Conservation (phyloP, 2,329 filamentous ascomycete genomes). For the Colletotrichum higginsianum region DNA sequence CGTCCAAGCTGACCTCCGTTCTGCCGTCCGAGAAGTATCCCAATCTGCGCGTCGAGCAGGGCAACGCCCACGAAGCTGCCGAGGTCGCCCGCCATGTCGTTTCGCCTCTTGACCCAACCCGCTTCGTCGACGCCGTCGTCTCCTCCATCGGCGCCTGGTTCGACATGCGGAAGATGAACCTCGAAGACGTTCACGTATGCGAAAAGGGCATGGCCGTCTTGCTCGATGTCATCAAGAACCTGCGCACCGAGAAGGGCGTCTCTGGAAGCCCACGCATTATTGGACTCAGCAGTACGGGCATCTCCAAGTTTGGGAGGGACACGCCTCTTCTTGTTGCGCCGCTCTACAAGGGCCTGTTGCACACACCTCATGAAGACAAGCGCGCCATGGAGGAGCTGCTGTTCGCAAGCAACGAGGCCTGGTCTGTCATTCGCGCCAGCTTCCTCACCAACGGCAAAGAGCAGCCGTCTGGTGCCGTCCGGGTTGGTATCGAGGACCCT, state of each 20-base stretch:
- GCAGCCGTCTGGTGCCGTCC: slow-evolving; percentile 45
- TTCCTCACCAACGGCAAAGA: slow-evolving; percentile 49
- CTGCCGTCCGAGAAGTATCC: slow-evolving; percentile 50
- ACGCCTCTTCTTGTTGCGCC: slow-evolving; percentile 57
- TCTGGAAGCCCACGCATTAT: slow-evolving; percentile 53
- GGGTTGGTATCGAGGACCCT: slow-evolving; percentile 53
- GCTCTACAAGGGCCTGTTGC: slow-evolving; percentile 57
- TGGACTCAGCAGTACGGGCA: slow-evolving; percentile 60
- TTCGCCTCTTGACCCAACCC: slow-evolving; percentile 45
- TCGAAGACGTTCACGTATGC: slow-evolving; percentile 66
- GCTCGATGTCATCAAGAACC: slow-evolving; percentile 54
- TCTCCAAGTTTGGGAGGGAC: slow-evolving; percentile 56
- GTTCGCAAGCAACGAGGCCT: slow-evolving; percentile 47
- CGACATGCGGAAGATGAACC: slow-evolving; percentile 50
- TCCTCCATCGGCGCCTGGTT: slow-evolving; percentile 62
- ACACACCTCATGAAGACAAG: slow-evolving; percentile 60
- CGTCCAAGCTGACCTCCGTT: slow-evolving; percentile 61
- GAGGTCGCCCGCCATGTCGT: slow-evolving; percentile 56
- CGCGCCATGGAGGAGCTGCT: slow-evolving; percentile 58
- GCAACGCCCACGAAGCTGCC: slow-evolving; percentile 61
- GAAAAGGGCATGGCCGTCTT: slow-evolving; percentile 59
- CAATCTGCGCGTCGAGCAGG: slow-evolving; percentile 61
- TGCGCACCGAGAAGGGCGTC: slow-evolving; percentile 46
- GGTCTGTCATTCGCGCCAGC: slow-evolving; percentile 52
- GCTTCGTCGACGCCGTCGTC: slow-evolving; percentile 62